A percentile compares a stretch with the other conserved stretches of the same genome.
phyloP scores from a whole-genome alignment of 805 yeast species.

The Suhomyces sp. region DNA sequence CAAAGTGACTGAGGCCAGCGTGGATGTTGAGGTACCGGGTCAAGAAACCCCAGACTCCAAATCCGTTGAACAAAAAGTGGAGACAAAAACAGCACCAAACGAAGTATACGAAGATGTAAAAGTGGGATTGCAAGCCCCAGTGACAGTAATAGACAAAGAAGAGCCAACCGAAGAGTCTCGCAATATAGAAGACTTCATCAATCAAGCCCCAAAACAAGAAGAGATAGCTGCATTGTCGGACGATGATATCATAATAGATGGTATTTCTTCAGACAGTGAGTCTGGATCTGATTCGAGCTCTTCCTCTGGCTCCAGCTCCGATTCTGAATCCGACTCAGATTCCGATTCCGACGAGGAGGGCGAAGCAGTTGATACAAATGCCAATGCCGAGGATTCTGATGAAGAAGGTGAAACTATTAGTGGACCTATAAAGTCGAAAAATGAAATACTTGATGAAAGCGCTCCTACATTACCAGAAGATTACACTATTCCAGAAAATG shows the following conservation, averaged over 20 bases:
- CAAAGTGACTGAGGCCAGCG: neutral
- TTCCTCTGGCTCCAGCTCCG: slow-evolving; percentile 15
- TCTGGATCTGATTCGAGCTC: slow-evolving; percentile 15
- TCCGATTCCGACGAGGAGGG: slow-evolving; percentile 17
- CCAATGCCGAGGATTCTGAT: slow-evolving; percentile 26
- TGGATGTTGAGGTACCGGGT: neutral
- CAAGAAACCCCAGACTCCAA: neutral
- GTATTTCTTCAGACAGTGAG: slow-evolving; percentile 11
- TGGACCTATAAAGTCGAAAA: slow-evolving; percentile 75
- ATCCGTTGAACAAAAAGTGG: neutral
- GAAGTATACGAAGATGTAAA: neutral
- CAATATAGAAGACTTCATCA: slow-evolving; percentile 4
- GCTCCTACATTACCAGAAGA: slow-evolving; percentile 68
- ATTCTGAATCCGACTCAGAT: slow-evolving; percentile 16
- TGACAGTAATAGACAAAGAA: neutral
- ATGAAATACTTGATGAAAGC: slow-evolving; percentile 68
- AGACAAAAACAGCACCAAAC: neutral
- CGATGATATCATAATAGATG: slow-evolving; percentile 13
- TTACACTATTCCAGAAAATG: slow-evolving; percentile 53
- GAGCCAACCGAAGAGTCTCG: neutral
- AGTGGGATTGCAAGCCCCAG: neutral
- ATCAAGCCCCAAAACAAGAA: slow-evolving; percentile 2
- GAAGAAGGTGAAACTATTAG: slow-evolving; percentile 43
- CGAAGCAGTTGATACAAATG: slow-evolving; percentile 6
- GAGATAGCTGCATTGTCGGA: slow-evolving; percentile 10